Evolutionary conservation across 1,284 basidiomycete species (phyloP).

Genomic region (Ustilago crameri): DNA sequence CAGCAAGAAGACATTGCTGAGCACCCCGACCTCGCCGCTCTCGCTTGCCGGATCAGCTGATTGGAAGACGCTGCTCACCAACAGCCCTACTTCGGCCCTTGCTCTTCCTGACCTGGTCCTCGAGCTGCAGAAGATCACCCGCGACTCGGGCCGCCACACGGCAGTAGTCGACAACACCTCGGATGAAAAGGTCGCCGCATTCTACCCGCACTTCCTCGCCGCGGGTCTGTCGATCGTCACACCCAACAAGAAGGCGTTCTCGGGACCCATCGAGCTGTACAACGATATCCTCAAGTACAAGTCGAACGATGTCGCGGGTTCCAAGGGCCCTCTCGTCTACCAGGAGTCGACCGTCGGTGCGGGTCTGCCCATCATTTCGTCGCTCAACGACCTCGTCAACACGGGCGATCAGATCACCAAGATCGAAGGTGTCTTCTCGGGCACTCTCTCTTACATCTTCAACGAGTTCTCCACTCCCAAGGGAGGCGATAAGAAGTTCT

Average conservation of each 20-base stretch:
- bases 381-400: conserved; percentile 87
- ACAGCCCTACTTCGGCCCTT: conserved; percentile 47
- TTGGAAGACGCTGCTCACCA: conserved; percentile 53
- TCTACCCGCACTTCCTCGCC: conserved; percentile 84
- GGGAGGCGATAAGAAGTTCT: conserved; percentile 74
- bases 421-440: conserved; percentile 82
- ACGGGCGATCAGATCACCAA: conserved; percentile 84
- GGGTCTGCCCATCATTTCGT: conserved; percentile 89
- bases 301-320: conserved; percentile 31
- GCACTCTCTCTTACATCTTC: conserved; percentile 99
- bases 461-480: conserved; percentile 79
- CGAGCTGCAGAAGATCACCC: conserved; percentile 53
- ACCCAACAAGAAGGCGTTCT: conserved; percentile 97
- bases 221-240: conserved; percentile 89
- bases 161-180: conserved; percentile 95
- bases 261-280: conserved; percentile 79
- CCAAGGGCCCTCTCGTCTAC: conserved; percentile 75
- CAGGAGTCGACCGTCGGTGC: conserved; percentile 97
- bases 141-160: conserved; percentile 67
- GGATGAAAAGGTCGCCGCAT: conserved; percentile 80
- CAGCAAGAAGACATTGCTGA: conserved; percentile 65
- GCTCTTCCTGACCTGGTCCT: conserved; percentile 50
- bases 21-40: conserved; percentile 33
- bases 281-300: conserved; percentile 73
- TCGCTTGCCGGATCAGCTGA: conserved; percentile 35